phyloP scores from a whole-genome alignment of 768 basidiomycete species.

The Hygrophoropsis aurantiaca region DNA sequence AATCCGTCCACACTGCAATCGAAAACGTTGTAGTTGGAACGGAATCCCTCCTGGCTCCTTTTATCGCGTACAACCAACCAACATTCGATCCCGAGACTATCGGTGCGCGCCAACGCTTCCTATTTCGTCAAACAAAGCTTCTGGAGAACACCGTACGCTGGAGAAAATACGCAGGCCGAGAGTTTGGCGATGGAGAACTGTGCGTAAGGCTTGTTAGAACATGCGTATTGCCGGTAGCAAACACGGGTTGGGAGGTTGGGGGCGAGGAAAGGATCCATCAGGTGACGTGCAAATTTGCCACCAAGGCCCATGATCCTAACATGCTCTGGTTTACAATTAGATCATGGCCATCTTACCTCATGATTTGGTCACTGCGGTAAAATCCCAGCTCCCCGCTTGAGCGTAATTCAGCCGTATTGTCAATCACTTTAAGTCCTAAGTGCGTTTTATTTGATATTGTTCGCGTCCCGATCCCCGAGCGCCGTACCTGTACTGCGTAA shows the following conservation, averaged over 20 bases:
- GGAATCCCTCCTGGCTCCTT: constrained; percentile 49
- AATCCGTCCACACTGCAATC: constrained; percentile 52
- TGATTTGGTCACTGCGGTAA: constrained; percentile 24
- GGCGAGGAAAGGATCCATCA: constrained; percentile 63
- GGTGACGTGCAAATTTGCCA: constrained; percentile 40
- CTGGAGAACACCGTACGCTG: constrained; percentile 72
- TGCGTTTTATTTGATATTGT: constrained; percentile 5
- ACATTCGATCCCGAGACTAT: constrained; percentile 77
- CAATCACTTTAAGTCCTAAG: constrained; percentile 1
- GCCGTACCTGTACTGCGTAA: no score
- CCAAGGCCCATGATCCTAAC: background rate
- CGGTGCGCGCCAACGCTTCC: constrained; percentile 67
- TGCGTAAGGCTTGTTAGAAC: constrained; percentile 56
- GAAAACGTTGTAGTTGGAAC: constrained; percentile 53
- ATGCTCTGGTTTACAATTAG: constrained; percentile 16
- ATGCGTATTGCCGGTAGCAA: constrained; percentile 64
- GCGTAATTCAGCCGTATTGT: constrained; percentile 9
- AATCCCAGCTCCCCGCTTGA: constrained; percentile 12
- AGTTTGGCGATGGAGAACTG: constrained; percentile 54
- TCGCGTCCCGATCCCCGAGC: constrained; percentile 18
- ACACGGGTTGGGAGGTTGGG: constrained; percentile 85
- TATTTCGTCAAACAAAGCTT: constrained; percentile 68
- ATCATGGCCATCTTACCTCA: constrained; percentile 18
- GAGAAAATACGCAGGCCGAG: constrained; percentile 70
- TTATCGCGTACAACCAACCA: constrained; percentile 40